Evolutionary conservation across 306 rosid species (phyloP).

Genomic region (Cicer yamashitae): DNA sequence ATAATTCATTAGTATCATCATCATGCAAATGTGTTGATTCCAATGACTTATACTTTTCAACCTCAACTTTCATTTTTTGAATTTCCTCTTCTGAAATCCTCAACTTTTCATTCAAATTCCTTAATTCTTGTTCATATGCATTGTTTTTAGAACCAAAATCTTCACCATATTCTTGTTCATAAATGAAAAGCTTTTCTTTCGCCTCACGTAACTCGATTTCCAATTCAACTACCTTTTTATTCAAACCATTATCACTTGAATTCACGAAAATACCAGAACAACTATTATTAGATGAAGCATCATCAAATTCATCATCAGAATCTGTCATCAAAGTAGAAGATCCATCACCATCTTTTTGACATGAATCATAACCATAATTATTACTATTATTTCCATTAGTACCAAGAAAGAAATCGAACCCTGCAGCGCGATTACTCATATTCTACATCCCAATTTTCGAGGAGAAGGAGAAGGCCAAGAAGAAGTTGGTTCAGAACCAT

Average conservation of each 20-base stretch:
- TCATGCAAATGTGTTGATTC: slow-evolving; percentile 32
- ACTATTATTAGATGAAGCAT: slow-evolving; percentile 74
- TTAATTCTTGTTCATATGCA: slow-evolving; percentile 65
- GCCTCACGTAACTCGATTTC: slow-evolving; percentile 76
- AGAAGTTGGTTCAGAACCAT: slow-evolving; percentile 63
- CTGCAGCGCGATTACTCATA: slow-evolving; percentile 72
- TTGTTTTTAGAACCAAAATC: slow-evolving; percentile 51
- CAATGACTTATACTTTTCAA: slow-evolving; percentile 49
- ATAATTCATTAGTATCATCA: slow-evolving; percentile 5
- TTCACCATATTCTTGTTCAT: slow-evolving; percentile 58
- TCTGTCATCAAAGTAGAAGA: slow-evolving; percentile 71
- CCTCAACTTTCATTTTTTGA: slow-evolving; percentile 55
- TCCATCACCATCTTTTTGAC: slow-evolving; percentile 73
- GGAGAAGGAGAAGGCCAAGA: slow-evolving; percentile 56
- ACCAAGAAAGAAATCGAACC: slow-evolving; percentile 93
- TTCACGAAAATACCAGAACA: slow-evolving; percentile 54
- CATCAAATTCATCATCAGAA: slow-evolving; percentile 81
- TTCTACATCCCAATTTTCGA: slow-evolving; percentile 52
- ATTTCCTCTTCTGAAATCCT: slow-evolving; percentile 60
- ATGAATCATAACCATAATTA: slow-evolving; percentile 54
- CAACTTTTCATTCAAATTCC: slow-evolving; percentile 63
- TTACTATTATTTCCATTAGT: slow-evolving; percentile 60
- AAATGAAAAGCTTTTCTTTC: slow-evolving; percentile 62
- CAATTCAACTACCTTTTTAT: slow-evolving; percentile 75
- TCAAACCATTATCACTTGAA: slow-evolving; percentile 56